These are phyloP conservation scores for Aspergillus sp. DNA, from an alignment of 2,329 filamentous ascomycete genomes.

Conservation along the genomic window DNA sequence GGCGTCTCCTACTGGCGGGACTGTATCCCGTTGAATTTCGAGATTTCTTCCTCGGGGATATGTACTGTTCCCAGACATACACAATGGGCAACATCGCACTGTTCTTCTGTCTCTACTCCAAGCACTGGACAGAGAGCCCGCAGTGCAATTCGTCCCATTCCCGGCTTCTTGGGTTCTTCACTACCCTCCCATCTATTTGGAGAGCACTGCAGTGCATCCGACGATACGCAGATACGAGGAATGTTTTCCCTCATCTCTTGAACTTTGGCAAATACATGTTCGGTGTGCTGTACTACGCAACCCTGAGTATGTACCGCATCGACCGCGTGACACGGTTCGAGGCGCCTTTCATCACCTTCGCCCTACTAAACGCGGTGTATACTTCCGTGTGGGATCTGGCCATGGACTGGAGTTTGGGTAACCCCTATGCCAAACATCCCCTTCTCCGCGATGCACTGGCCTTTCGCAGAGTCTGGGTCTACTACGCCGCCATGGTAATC, in stretches of 20 bases:
- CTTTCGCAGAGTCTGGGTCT: constrained; percentile 75
- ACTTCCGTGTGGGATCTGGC: constrained; percentile 87
- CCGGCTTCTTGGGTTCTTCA: constrained; percentile 79
- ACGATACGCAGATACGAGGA: constrained; percentile 81
- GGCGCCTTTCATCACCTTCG: constrained; percentile 75
- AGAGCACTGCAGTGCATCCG: constrained; percentile 86
- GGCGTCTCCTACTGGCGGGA: constrained; percentile 79
- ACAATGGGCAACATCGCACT: constrained; percentile 83
- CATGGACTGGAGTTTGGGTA: constrained; percentile 94
- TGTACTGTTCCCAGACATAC: constrained; percentile 95
- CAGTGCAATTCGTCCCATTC: constrained; percentile 86
- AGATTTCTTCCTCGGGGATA: constrained; percentile 96
- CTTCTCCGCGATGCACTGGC: constrained; percentile 75
- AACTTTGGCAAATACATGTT: constrained; percentile 90
- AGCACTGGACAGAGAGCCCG: constrained; percentile 67
- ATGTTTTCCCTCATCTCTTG: constrained; percentile 85
- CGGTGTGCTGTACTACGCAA: constrained; percentile 76
- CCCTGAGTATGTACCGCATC: constrained; percentile 80
- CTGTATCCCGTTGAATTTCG: constrained; percentile 93
- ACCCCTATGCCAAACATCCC: constrained; percentile 65
- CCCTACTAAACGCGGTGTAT: constrained; percentile 79
- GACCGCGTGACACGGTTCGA: constrained; percentile 55
- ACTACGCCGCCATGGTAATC: constrained; percentile 79
- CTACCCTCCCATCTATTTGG: constrained; percentile 81
- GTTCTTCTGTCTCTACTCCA: constrained; percentile 92